Evolutionary conservation across 441 rosid genomes (phyloP), one percentile per base, ranked within the genome.

Genomic region (Erodium moschatum): DNA sequence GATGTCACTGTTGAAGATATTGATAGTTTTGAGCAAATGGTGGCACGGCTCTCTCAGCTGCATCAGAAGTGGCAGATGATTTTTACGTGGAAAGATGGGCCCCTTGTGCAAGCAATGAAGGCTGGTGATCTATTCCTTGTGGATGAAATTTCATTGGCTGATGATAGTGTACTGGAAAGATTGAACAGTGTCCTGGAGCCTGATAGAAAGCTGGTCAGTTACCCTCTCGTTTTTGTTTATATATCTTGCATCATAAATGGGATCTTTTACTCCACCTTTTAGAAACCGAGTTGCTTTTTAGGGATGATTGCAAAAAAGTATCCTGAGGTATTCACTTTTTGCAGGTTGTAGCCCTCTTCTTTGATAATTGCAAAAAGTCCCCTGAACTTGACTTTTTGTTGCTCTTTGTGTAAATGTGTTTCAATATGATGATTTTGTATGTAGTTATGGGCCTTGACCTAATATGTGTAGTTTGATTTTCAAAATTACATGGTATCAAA

Each of bases 81-180:
- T 68, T 95, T 95, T 80, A 77, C 76, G 69, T 95, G 99, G 99
- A 97, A 92, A 81, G 99, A 92, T 86, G 99, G 99, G 24, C 96
- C 99, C 71, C 95, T 95, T 67, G 95, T 95, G 76, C 85, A 85
- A 75, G 89, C 98, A 33, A 95, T 95, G 99, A 90, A 80, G 83
- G 81, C 85, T 72, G 96, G 99, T 69, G 85, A 89, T 81, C 79
- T 95, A 19, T 80, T 95, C 81, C 97, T 95, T 64, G 80, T 88
- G 69, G 99, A 95, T 89, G 99, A 95, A 82, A 92, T 95, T 80
- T 95, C 99, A 48, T 76, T 95, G 87, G 98, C 99, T 75, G 98
- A 95, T 87, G 99, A 95, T 77, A 92, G 99, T 68, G 98, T 95
- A 0, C 77, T 95, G 70, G 99, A 95, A 78, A 86, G 99, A 73